Evolutionary conservation across 1,139 yeast species (phyloP).

Genomic region (Taphrina wiesneri): DNA sequence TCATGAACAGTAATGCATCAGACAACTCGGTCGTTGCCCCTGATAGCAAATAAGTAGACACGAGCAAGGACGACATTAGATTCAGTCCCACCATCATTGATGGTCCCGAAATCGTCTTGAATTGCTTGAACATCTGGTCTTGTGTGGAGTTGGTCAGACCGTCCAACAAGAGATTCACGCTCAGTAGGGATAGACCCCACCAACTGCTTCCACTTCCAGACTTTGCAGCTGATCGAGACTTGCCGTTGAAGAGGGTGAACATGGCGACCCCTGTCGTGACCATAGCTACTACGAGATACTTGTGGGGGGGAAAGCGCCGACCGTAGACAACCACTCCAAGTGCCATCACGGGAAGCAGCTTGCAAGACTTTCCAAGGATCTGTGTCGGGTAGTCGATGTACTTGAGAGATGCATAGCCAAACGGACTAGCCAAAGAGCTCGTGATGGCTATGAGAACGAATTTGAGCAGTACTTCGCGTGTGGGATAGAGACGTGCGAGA

Average conservation of each 20-base stretch:
- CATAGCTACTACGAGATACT: slow-evolving; percentile 69
- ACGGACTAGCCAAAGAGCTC: slow-evolving; percentile 78
- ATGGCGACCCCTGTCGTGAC: slow-evolving; percentile 81
- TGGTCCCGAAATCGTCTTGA: slow-evolving; percentile 64
- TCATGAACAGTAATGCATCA: slow-evolving; percentile 55
- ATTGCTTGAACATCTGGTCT: slow-evolving; percentile 67
- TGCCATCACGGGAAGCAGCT: slow-evolving; percentile 85
- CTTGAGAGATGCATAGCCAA: slow-evolving; percentile 70
- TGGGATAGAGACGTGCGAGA: slow-evolving; percentile 41
- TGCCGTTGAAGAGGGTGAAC: slow-evolving; percentile 59
- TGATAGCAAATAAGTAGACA: slow-evolving; percentile 49
- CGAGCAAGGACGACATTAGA: slow-evolving; percentile 53
- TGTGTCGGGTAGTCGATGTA: slow-evolving; percentile 86
- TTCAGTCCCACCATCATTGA: slow-evolving; percentile 85
- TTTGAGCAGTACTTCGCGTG: slow-evolving; percentile 47
- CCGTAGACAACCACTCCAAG: slow-evolving; percentile 75
- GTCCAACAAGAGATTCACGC: slow-evolving; percentile 70
- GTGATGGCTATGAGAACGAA: slow-evolving; percentile 69
- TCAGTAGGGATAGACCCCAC: slow-evolving; percentile 63
- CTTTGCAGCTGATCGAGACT: slow-evolving; percentile 39
- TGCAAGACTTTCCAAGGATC: slow-evolving; percentile 88
- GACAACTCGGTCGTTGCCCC: slow-evolving; percentile 38
- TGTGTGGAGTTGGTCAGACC: slow-evolving; percentile 94
- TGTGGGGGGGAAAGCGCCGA: slow-evolving; percentile 69
- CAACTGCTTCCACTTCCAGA: slow-evolving; percentile 40